Conservation (phyloP, 257 asterid species). For the Solanum gracilifrons region DNA sequence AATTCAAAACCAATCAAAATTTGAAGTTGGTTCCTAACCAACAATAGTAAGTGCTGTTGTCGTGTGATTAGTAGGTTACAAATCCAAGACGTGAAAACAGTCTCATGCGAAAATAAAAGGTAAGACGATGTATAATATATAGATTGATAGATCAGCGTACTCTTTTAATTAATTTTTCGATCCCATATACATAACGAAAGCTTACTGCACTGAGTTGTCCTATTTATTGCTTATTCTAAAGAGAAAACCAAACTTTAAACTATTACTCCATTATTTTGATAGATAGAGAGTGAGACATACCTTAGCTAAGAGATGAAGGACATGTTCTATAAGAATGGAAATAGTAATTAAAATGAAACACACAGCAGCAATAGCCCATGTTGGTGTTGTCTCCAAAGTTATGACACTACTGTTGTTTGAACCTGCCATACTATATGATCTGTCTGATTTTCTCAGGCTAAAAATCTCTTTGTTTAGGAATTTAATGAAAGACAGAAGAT, state of each 20-base stretch:
- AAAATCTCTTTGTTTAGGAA: neutral
- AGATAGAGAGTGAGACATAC: conserved; percentile 6
- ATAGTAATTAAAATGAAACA: conserved; percentile 36
- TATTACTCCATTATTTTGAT: neutral
- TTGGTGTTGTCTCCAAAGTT: conserved; percentile 42
- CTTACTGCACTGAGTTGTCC: neutral
- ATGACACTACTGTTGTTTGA: conserved; percentile 4
- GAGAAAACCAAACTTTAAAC: neutral
- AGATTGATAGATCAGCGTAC: neutral
- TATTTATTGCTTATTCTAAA: neutral
- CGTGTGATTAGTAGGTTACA: neutral
- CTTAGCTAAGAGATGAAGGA: conserved; percentile 55
- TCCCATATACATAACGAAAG: neutral
- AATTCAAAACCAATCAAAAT: neutral
- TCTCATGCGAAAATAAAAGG: neutral
- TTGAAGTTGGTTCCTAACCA: neutral
- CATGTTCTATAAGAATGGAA: conserved; percentile 55
- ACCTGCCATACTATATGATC: conserved; percentile 4
- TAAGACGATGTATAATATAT: neutral
- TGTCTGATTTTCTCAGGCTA: neutral
- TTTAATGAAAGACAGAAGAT: neutral
- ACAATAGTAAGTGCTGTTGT: neutral
- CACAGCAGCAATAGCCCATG: conserved; percentile 71
- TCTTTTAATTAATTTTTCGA: neutral
- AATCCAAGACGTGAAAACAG: neutral